Evolutionary conservation across 106 monocot species (phyloP).

Genomic region (Phalaenopsis equestris): DNA sequence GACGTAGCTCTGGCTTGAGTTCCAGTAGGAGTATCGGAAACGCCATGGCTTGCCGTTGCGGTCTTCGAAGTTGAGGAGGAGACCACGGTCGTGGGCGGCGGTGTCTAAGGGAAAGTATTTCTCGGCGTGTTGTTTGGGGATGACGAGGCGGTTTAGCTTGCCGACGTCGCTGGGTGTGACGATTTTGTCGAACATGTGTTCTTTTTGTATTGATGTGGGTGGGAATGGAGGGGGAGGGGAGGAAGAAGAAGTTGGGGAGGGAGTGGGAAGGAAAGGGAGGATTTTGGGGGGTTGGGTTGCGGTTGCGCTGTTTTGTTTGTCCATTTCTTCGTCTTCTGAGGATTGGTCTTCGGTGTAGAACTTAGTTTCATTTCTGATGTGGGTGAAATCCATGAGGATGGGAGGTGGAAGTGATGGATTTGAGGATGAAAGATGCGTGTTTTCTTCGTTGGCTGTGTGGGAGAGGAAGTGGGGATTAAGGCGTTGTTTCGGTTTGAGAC

Average conservation of each 20-base stretch:
- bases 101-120: conserved; percentile 46
- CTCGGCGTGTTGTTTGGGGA: conserved; percentile 62
- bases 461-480: neutral
- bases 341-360: conserved; percentile 1
- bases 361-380: conserved; percentile 8
- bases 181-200: conserved; percentile 64
- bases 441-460: conserved; percentile 13
- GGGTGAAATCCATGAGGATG: conserved; percentile 17
- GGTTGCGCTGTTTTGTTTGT: neutral
- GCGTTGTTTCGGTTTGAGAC: neutral
- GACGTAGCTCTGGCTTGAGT: conserved; percentile 93
- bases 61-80: conserved; percentile 75
- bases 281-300: too few relatives aligned
- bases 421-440: neutral
- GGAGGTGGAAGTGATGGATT: neutral
- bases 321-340: neutral
- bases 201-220: conserved; percentile 16
- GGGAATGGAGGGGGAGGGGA: neutral
- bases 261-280: too few relatives aligned
- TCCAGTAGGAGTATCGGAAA: conserved; percentile 97
- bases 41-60: conserved; percentile 67
- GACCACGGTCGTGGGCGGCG: conserved; percentile 41
- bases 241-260: neutral
- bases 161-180: conserved; percentile 61
- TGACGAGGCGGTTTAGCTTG: conserved; percentile 53